Evolutionary conservation across 2,329 filamentous ascomycete genomes (phyloP).

Genomic region (Cladosporium oxysporum): DNA sequence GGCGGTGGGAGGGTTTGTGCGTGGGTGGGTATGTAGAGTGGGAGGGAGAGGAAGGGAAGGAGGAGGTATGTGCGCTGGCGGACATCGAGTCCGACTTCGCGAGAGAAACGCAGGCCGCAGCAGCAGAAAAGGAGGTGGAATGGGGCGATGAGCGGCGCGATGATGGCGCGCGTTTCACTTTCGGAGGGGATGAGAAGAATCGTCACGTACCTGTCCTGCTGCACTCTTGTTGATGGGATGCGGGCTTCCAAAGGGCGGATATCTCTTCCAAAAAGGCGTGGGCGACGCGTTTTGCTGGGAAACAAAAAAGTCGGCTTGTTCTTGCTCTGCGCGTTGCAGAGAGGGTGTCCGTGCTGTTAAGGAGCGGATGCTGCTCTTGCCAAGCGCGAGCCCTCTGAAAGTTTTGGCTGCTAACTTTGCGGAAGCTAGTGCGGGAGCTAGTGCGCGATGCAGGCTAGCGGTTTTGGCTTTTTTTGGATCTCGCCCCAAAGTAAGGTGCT

Average conservation of each 20-base stretch:
- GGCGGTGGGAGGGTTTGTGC: not conserved
- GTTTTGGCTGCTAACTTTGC: not conserved
- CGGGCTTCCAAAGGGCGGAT: not conserved
- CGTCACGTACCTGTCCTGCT: conserved; percentile 3
- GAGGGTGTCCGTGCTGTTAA: conserved; percentile 6
- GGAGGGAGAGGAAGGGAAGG: not conserved
- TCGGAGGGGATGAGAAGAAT: no score
- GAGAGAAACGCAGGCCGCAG: not conserved
- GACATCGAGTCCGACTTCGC: no score
- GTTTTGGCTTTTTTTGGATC: not conserved
- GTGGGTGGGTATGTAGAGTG: not conserved
- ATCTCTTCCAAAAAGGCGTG: not conserved
- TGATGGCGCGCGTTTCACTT: no score
- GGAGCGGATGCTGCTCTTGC: no score
- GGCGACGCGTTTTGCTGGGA: conserved; percentile 7
- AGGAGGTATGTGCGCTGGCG: not conserved
- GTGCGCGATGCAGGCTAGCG: not conserved
- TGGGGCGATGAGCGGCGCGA: not conserved
- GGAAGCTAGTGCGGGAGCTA: not conserved
- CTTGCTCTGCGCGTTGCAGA: conserved; percentile 13
- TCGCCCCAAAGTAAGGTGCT: no score
- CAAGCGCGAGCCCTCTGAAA: no score
- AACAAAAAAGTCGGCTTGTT: conserved; percentile 8
- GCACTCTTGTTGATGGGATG: not conserved
- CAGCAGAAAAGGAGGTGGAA: conserved; percentile 16